Evolutionary conservation across 169 alveolate species (phyloP).

Genomic region (Plasmodium inui): DNA sequence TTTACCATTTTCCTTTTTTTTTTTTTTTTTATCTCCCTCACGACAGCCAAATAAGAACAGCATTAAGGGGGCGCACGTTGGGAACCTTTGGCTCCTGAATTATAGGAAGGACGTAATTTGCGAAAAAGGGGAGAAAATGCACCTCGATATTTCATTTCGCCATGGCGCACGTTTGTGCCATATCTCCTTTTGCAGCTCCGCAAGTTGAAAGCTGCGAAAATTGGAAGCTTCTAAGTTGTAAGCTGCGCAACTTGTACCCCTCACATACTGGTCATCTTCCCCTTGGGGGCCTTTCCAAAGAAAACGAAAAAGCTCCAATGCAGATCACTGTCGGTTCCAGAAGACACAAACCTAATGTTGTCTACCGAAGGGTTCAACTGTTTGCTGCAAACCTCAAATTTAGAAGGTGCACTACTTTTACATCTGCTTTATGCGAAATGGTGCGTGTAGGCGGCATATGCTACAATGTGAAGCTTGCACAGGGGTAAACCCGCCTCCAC

Average conservation of each 20-base stretch:
- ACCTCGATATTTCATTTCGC: neutral
- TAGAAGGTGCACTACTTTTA: slow-evolving; percentile 14
- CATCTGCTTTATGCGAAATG: neutral
- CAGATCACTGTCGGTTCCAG: neutral
- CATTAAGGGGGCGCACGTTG: slow-evolving; percentile 37
- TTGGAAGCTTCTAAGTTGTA: neutral
- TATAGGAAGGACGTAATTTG: slow-evolving; percentile 43
- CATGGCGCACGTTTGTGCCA: neutral
- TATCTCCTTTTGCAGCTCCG: neutral
- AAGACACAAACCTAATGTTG: slow-evolving; percentile 8
- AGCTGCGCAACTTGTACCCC: neutral
- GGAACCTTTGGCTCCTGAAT: slow-evolving; percentile 50
- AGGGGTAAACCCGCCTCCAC: neutral
- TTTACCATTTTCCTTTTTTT: neutral
- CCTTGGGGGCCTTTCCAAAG: neutral
- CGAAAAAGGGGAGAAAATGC: neutral
- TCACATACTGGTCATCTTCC: neutral
- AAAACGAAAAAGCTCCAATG: slow-evolving; percentile 31
- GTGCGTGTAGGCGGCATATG: neutral
- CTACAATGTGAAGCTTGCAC: neutral
- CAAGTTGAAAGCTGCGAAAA: neutral
- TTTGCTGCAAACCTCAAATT: slow-evolving; percentile 32
- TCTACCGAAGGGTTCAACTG: slow-evolving; percentile 28
- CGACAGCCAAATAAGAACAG: slow-evolving; percentile 22
- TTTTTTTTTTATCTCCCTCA: neutral